A percentile compares a stretch with the other conserved stretches of the same genome.
Evolutionary conservation across 2,329 filamentous ascomycete genomes (phyloP).

Genomic region (Paecilomyces fulvus): DNA sequence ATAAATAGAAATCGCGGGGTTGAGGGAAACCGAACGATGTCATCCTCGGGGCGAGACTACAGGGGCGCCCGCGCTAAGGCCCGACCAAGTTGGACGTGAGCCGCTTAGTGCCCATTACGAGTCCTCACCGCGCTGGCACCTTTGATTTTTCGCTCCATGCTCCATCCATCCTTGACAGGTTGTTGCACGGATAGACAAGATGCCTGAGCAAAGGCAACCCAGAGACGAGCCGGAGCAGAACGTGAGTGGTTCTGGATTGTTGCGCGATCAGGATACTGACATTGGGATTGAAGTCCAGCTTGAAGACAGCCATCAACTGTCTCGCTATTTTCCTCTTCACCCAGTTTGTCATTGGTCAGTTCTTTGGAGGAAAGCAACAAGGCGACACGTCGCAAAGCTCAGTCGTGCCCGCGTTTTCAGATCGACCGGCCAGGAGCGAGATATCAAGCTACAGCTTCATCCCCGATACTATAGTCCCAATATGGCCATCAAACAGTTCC

Average conservation of each 20-base stretch:
- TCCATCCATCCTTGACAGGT: conserved; percentile 6
- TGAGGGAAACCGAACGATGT: background rate
- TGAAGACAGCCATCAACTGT: conserved; percentile 44
- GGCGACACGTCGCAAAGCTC: conserved; percentile 14
- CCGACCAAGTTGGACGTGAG: background rate
- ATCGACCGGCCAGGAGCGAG: conserved; percentile 48
- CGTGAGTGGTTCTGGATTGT: conserved; percentile 14
- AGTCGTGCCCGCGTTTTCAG: conserved; percentile 54
- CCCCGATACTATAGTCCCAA: conserved; percentile 67
- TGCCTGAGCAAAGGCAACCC: conserved; percentile 32
- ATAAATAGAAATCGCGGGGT: background rate
- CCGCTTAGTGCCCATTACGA: background rate
- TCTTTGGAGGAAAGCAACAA: conserved; percentile 38
- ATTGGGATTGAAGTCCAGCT: conserved; percentile 24
- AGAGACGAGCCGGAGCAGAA: conserved; percentile 24
- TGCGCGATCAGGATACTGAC: conserved; percentile 13
- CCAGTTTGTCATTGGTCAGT: conserved; percentile 50
- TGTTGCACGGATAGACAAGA: conserved; percentile 14
- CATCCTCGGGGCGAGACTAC: background rate
- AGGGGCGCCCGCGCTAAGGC: background rate
- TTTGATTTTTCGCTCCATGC: conserved; percentile 5
- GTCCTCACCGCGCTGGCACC: conserved; percentile 3
- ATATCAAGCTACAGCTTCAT: conserved; percentile 38
- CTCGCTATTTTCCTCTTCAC: conserved; percentile 52
- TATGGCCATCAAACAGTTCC: conserved; percentile 72